A percentile compares a stretch with the other conserved stretches of the same genome.
These are phyloP conservation scores for Ogataea ramenticola DNA, from an alignment of 805 yeast genomes.

Conservation along the genomic window DNA sequence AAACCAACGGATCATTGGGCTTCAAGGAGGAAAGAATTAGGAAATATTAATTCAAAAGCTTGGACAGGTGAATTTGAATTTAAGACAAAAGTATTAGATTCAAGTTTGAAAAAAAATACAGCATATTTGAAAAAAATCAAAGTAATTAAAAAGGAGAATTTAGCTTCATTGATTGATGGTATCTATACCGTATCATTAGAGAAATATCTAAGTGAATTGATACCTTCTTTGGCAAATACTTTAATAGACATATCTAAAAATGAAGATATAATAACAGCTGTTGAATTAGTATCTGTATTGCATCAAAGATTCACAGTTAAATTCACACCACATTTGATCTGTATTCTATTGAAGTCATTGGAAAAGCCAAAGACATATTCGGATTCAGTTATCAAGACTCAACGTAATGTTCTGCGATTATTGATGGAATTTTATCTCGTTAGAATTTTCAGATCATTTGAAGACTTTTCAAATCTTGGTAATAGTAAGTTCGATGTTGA, in stretches of 20 bases:
- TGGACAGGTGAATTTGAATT: slow-evolving; percentile 44
- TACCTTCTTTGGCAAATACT: slow-evolving; percentile 57
- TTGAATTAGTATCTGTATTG: slow-evolving; percentile 60
- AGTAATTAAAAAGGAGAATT: slow-evolving; percentile 45
- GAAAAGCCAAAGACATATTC: slow-evolving; percentile 34
- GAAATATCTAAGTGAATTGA: slow-evolving; percentile 68
- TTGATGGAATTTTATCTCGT: slow-evolving; percentile 51
- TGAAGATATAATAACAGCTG: slow-evolving; percentile 55
- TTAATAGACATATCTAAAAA: slow-evolving; percentile 41
- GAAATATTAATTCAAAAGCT: slow-evolving; percentile 36
- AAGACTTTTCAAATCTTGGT: background rate
- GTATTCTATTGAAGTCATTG: slow-evolving; percentile 34
- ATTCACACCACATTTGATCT: slow-evolving; percentile 45
- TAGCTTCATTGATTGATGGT: slow-evolving; percentile 47
- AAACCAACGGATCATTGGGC: slow-evolving; percentile 3
- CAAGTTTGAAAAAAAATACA: slow-evolving; percentile 76
- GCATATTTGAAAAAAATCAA: slow-evolving; percentile 69
- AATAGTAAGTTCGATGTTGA: too few species aligned
- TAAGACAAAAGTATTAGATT: slow-evolving; percentile 38
- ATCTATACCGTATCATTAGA: slow-evolving; percentile 56
- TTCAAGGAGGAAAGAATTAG: slow-evolving; percentile 24
- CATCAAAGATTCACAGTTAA: slow-evolving; percentile 62
- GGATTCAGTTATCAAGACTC: slow-evolving; percentile 26
- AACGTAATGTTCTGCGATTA: slow-evolving; percentile 41
- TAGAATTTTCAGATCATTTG: slow-evolving; percentile 43